Evolutionary conservation across 2,329 filamentous ascomycete genomes (phyloP).

Genomic region (Teratosphaeria destructans): DNA sequence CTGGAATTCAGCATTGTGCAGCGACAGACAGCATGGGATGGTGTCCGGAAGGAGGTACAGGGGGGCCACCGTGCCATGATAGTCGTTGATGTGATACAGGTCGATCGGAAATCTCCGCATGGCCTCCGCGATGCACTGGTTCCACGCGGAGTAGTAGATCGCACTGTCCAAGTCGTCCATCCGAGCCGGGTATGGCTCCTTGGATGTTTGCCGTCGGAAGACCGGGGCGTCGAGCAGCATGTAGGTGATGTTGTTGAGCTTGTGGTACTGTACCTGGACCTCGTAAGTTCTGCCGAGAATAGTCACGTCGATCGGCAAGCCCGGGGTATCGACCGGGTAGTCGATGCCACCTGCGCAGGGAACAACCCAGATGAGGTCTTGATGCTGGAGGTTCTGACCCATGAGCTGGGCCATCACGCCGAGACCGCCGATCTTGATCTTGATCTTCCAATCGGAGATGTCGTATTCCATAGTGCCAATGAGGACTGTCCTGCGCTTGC

Average conservation of each 20-base stretch:
- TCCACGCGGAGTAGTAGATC: constrained; percentile 61
- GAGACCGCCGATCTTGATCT: constrained; percentile 61
- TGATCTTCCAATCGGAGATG: constrained; percentile 59
- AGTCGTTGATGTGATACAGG: constrained; percentile 58
- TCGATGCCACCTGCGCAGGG: constrained; percentile 51
- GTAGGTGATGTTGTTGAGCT: constrained; percentile 55
- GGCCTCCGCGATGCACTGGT: constrained; percentile 56
- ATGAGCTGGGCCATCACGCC: constrained; percentile 62
- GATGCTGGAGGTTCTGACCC: constrained; percentile 54
- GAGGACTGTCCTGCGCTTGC: constrained; percentile 44
- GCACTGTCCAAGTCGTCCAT: constrained; percentile 62
- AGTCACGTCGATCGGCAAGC: constrained; percentile 52
- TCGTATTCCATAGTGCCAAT: constrained; percentile 65
- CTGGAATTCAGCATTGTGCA: constrained; percentile 62
- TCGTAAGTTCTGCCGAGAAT: constrained; percentile 52
- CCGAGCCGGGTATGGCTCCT: constrained; percentile 54
- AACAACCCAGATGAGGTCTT: constrained; percentile 51
- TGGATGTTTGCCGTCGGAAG: constrained; percentile 53
- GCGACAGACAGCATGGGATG: constrained; percentile 51
- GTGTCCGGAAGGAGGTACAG: constrained; percentile 54
- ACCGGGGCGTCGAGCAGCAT: constrained; percentile 57
- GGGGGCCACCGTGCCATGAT: constrained; percentile 53
- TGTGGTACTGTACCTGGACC: constrained; percentile 54
- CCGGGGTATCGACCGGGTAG: constrained; percentile 49
- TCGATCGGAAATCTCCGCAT: constrained; percentile 53